Conservation (phyloP, 495 filamentous ascomycete species). For the Hyaloscypha variabilis region DNA sequence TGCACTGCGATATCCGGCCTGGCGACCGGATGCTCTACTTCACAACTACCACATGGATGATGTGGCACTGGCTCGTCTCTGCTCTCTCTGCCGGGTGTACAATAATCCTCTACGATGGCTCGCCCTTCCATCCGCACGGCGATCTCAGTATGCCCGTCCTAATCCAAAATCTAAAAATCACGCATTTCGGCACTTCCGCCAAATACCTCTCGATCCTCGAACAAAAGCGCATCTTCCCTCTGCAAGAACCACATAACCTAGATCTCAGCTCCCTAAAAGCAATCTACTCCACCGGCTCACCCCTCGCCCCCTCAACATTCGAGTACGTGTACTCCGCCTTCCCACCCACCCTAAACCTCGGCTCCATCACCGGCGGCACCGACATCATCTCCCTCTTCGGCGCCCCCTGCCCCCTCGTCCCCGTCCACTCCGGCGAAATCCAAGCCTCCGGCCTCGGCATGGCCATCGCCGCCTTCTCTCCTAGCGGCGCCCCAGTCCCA, state of each 20-base stretch:
- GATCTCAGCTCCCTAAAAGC: slow-evolving; percentile 65
- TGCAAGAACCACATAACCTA: slow-evolving; percentile 40
- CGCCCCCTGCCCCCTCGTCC: slow-evolving; percentile 80
- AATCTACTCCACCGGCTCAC: slow-evolving; percentile 92
- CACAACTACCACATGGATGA: slow-evolving; percentile 71
- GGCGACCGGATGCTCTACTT: slow-evolving; percentile 50
- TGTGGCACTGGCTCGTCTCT: slow-evolving; percentile 67
- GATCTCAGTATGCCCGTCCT: slow-evolving; percentile 58
- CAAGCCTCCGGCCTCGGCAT: slow-evolving; percentile 91
- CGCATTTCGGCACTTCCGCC: slow-evolving; percentile 73
- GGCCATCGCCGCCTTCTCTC: slow-evolving; percentile 80
- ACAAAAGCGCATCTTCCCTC: slow-evolving; percentile 71
- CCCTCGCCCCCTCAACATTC: slow-evolving; percentile 91
- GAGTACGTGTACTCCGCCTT: slow-evolving; percentile 83
- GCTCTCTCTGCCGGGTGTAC: slow-evolving; percentile 58
- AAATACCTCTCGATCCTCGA: slow-evolving; percentile 91
- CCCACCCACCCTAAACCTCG: slow-evolving; percentile 60
- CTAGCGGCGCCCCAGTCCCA: slow-evolving; percentile 51
- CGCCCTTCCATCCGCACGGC: slow-evolving; percentile 73
- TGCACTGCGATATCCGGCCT: slow-evolving; percentile 58
- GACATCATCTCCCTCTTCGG: slow-evolving; percentile 95
- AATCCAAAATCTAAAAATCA: slow-evolving; percentile 58
- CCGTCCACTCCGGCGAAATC: slow-evolving; percentile 86
- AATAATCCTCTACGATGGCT: slow-evolving; percentile 73
- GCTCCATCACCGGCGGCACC: slow-evolving; percentile 76